Evolutionary conservation across 345 rosid genomes (phyloP), one percentile per base, ranked within the genome.

Genomic region (Alliaria petiolata): DNA sequence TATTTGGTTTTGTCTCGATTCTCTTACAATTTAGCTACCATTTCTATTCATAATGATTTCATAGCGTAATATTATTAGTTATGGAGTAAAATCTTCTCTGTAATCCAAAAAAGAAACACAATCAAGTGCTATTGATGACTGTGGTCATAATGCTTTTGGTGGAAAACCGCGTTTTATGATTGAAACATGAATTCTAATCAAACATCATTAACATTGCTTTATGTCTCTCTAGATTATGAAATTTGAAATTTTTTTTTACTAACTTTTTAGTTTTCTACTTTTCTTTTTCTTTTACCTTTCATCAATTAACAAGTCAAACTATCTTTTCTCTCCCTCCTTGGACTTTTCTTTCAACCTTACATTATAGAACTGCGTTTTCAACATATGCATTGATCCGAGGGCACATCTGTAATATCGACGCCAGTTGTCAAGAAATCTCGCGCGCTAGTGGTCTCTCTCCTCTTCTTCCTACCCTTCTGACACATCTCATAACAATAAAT

Each of bases 131-230:
- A 17, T 13, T 4, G 36, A 28, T 61, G 14, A 64, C 69, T 64
- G 65, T 22, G 64, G 54, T 64, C 49, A 45, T 64, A 65, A 72
- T 73, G 65, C 65, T 56, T 64, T 72, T 20, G 43, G 65, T 25
- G 58, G 51, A 31, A 65, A 65, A 39, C 59, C 59, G 71, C 71
- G 71, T 65, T 65, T 17, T 46, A 46, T 65, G 58, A 73, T 65
- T 73, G 59, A 73, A 73, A 73, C 66, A 65, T 73, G 67, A 14
- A 73, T 73, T 73, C 59, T 47, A 73, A 73, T 73, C 77, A 73
- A 65, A 65, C 71, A 73, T 73, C 60, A 73, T 73, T 73, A 38
- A 56, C 28, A 30, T 2, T 16, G 19, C 65, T 55, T 65, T 65
- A 56, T 20, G 77, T 54, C 71, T 49, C 64, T 31, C 51, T 4